Percentiles rank a stretch among this genome's conserved stretches.
phyloP scores from a whole-genome alignment of 2,329 filamentous ascomycete genomes.

The Thermomyces lanuginosus region DNA sequence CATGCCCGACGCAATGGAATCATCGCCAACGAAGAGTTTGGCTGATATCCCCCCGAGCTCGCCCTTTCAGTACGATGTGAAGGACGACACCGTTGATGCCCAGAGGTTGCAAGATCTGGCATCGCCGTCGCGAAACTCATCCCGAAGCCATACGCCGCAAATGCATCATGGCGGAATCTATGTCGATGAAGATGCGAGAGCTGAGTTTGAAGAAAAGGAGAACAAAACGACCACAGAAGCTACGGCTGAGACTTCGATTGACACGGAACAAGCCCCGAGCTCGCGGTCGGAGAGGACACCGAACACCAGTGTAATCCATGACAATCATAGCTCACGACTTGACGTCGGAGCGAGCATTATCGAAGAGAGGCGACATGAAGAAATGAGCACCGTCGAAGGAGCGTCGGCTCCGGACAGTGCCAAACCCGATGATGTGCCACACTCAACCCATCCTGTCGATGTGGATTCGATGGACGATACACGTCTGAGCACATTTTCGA shows the following conservation, averaged over 20 bases:
- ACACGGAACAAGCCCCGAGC: too few species aligned
- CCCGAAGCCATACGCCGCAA: too few species aligned
- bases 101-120: conserved; percentile 9
- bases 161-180: too few species aligned
- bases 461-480: conserved; percentile 26
- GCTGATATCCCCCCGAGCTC: conserved; percentile 17
- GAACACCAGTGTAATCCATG: too few species aligned
- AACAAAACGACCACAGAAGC: conserved; percentile 2
- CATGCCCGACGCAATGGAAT: conserved; percentile 12
- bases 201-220: conserved; percentile 3
- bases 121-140: too few species aligned
- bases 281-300: too few species aligned
- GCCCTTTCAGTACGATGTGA: conserved; percentile 19
- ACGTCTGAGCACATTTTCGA: conserved; percentile 71
- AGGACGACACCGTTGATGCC: conserved; percentile 19
- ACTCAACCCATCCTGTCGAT: conserved; percentile 15
- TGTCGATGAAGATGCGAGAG: conserved; percentile 9
- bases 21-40: conserved; percentile 13
- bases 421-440: conserved; percentile 10
- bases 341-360: conserved; percentile 21
- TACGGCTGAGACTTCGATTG: too few species aligned
- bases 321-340: conserved; percentile 5
- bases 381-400: conserved; percentile 25
- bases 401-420: conserved; percentile 10
- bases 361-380: conserved; percentile 24